Percentiles rank a stretch among this genome's conserved stretches.
These are phyloP conservation scores for Sonneratia caseolaris DNA, from an alignment of 345 rosid species.

Conservation along the genomic window DNA sequence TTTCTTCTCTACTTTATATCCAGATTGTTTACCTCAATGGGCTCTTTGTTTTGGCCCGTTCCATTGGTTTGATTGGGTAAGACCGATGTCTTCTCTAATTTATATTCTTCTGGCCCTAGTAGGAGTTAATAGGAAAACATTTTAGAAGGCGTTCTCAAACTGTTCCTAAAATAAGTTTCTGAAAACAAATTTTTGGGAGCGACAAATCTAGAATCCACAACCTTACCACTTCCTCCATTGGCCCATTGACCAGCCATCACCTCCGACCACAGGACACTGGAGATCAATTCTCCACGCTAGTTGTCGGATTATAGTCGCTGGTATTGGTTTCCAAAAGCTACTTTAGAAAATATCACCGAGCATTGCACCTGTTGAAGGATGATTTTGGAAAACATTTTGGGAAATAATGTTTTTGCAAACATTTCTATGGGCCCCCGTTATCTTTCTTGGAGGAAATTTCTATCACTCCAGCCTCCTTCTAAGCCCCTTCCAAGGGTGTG, in stretches of 20 bases:
- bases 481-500: no score
- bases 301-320: neutral
- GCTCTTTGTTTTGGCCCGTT: slow-evolving; percentile 87
- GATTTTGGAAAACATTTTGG: neutral
- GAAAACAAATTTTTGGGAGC: neutral
- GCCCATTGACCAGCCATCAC: neutral
- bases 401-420: neutral
- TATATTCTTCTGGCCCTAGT: slow-evolving; percentile 1
- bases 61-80: slow-evolving; percentile 86
- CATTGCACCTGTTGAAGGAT: neutral
- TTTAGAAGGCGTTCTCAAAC: neutral
- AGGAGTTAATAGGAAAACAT: neutral
- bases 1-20: slow-evolving; percentile 7
- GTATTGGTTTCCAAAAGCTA: neutral
- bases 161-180: neutral
- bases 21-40: slow-evolving; percentile 83
- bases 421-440: neutral
- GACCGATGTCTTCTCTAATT: slow-evolving; percentile 7
- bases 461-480: no score
- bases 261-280: neutral
- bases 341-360: neutral
- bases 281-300: neutral
- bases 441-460: neutral
- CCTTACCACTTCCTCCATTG: neutral
- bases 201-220: neutral